Conservation (phyloP, 2,329 filamentous ascomycete genomes). For the Cytospora paraplurivora region DNA sequence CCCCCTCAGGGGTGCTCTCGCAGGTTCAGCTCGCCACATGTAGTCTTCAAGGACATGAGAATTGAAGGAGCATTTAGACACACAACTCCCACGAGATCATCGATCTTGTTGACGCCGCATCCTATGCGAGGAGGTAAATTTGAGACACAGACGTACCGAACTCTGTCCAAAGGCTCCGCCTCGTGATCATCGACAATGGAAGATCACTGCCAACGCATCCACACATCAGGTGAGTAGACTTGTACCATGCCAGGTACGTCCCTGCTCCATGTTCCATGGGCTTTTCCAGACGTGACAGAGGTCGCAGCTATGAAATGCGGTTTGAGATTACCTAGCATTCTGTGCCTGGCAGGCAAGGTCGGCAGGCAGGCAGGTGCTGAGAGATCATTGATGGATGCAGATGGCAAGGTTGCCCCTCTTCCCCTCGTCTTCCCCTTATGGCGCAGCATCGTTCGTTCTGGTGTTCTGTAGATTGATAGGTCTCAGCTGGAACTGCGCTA, state of each 20-base stretch:
- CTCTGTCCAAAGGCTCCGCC: neutral
- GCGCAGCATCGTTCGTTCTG: conserved; percentile 20
- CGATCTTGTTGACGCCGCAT: neutral
- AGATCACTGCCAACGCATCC: neutral
- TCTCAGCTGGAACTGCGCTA: conserved; percentile 35
- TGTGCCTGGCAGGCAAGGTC: neutral
- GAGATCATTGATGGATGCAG: neutral
- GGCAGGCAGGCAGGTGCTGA: neutral
- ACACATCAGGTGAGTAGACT: neutral
- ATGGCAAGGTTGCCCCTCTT: neutral
- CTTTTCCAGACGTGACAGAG: neutral
- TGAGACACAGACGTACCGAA: neutral
- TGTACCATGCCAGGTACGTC: neutral
- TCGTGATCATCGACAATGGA: neutral
- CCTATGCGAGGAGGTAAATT: neutral
- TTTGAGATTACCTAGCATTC: neutral
- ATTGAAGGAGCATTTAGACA: neutral
- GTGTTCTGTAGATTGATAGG: conserved; percentile 32
- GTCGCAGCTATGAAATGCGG: neutral
- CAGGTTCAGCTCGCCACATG: neutral
- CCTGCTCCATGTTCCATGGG: neutral
- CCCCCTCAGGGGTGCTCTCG: neutral
- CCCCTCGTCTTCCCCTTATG: neutral
- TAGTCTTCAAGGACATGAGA: neutral
- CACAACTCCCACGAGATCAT: neutral